Evolutionary conservation across 2,329 filamentous ascomycete species (phyloP).

Genomic region (Pestalotiopsis sp.): DNA sequence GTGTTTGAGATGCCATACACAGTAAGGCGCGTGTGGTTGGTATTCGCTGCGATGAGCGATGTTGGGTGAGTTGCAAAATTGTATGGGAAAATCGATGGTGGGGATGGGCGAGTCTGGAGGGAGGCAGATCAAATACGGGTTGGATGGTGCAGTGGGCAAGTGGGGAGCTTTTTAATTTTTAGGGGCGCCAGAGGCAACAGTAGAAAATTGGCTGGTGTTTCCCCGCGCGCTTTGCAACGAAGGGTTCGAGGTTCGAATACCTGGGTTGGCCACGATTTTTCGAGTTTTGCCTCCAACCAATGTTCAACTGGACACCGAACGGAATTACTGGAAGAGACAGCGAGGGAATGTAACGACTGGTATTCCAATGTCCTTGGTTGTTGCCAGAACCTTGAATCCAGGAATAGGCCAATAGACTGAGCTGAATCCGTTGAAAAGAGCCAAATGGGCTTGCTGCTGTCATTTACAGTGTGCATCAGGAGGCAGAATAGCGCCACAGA

Average conservation of each 20-base stretch:
- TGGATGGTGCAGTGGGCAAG: slow-evolving; percentile 7
- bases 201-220: background rate
- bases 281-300: background rate
- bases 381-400: no score
- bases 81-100: background rate
- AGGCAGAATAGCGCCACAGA: background rate
- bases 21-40: background rate
- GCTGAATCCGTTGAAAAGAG: no score
- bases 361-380: no score
- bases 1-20: slow-evolving; percentile 9
- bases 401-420: no score
- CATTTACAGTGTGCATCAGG: background rate
- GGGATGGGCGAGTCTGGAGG: background rate
- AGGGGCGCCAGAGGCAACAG: background rate
- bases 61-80: slow-evolving; percentile 5
- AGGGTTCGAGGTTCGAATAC: slow-evolving; percentile 6
- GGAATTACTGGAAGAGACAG: background rate
- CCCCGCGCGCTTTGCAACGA: background rate
- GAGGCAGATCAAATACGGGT: background rate
- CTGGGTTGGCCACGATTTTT: slow-evolving; percentile 2
- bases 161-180: background rate
- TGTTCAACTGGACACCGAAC: background rate
- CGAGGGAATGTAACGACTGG: no score
- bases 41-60: background rate
- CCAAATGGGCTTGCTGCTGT: background rate